Conservation (phyloP, 2,329 filamentous ascomycete species). For the Fusarium concolor region DNA sequence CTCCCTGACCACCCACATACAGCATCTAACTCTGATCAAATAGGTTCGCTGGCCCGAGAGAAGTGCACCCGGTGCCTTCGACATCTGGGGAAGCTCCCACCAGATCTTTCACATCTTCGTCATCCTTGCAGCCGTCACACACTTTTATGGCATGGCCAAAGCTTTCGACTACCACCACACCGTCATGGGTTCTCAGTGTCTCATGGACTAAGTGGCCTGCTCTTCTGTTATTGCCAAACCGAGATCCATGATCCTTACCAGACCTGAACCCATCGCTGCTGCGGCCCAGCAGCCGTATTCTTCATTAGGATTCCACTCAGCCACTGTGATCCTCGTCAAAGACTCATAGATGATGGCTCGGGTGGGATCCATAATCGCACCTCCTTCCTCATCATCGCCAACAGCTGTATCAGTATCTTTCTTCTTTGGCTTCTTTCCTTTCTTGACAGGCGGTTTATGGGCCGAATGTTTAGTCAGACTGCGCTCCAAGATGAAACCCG, state of each 20-base stretch:
- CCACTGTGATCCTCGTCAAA: conserved; percentile 68
- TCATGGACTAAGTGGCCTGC: conserved; percentile 26
- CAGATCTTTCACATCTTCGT: conserved; percentile 97
- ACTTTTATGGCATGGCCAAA: conserved; percentile 82
- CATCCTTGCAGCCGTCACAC: conserved; percentile 81
- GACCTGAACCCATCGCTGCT: conserved; percentile 72
- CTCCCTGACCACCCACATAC: not conserved
- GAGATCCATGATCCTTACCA: conserved; percentile 75
- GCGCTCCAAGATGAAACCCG: conserved; percentile 63
- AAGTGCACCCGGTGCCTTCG: conserved; percentile 79
- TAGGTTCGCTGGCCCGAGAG: conserved; percentile 86
- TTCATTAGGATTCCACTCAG: conserved; percentile 76
- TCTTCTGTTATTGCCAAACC: conserved; percentile 58
- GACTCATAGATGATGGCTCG: conserved; percentile 70
- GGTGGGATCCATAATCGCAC: conserved; percentile 52
- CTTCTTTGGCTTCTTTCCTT: conserved; percentile 52
- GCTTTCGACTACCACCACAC: conserved; percentile 90
- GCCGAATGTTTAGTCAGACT: conserved; percentile 61
- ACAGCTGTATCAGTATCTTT: conserved; percentile 50
- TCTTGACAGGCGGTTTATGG: conserved; percentile 53
- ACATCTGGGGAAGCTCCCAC: conserved; percentile 93
- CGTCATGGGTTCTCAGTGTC: conserved; percentile 64
- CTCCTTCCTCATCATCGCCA: conserved; percentile 50
- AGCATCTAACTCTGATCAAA: not conserved
- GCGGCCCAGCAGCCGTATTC: conserved; percentile 76